Percentiles rank a stretch among this genome's conserved stretches.
phyloP scores from a whole-genome alignment of 805 yeast genomes.

The Kodamaea neixiangensis region DNA sequence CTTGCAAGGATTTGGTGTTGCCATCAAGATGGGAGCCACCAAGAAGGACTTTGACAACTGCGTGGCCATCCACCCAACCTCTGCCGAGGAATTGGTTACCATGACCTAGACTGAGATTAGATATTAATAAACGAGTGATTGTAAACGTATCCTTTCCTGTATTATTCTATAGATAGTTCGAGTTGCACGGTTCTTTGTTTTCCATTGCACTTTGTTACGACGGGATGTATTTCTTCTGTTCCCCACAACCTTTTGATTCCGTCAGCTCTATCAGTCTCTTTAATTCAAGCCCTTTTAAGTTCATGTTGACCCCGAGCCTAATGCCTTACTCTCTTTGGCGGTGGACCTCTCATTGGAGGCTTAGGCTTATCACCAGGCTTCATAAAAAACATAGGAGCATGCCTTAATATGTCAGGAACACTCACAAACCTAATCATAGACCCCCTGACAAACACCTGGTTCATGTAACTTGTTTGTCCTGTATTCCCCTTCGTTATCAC shows the following conservation, averaged over 20 bases:
- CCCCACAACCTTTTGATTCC: no score
- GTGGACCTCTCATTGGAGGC: conserved; percentile 59
- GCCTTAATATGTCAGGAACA: conserved; percentile 82
- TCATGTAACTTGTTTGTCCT: conserved; percentile 74
- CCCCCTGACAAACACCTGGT: conserved; percentile 88
- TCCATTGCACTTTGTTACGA: neutral
- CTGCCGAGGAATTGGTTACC: conserved; percentile 97
- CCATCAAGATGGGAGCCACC: conserved; percentile 98
- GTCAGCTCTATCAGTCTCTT: no score
- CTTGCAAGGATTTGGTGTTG: conserved; percentile 97
- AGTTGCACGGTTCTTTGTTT: neutral
- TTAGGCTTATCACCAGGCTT: conserved; percentile 59
- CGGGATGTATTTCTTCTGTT: no score
- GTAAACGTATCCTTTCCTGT: neutral
- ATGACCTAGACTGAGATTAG: conserved; percentile 30
- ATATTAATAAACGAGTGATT: neutral
- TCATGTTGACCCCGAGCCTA: conserved; percentile 5
- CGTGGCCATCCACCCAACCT: conserved; percentile 98
- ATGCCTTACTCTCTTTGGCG: conserved; percentile 36
- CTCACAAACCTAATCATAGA: conserved; percentile 82
- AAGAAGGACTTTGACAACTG: conserved; percentile 92
- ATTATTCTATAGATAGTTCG: neutral
- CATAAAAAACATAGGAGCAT: conserved; percentile 86
- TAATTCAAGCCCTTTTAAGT: neutral
- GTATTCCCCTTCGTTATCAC: conserved; percentile 66